Evolutionary conservation across 2,329 filamentous ascomycete genomes (phyloP).

Genomic region (Phialocephala subalpina): DNA sequence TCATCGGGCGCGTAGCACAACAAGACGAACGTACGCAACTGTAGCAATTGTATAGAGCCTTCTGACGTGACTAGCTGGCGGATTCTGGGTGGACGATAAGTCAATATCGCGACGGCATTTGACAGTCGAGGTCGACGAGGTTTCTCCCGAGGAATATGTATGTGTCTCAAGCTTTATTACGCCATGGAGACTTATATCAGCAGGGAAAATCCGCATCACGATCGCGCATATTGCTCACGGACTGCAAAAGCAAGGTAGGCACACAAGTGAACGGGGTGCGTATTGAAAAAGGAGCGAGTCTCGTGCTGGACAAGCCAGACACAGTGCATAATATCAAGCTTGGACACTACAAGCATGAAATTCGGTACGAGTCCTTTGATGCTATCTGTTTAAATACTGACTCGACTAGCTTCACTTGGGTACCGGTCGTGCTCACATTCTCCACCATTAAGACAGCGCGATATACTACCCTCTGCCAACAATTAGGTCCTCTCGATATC

Average conservation of each 20-base stretch:
- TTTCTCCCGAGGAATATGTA: constrained; percentile 73
- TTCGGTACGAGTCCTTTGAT: constrained; percentile 55
- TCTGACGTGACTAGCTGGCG: constrained; percentile 58
- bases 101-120: constrained; percentile 91
- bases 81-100: constrained; percentile 76
- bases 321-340: constrained; percentile 69
- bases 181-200: constrained; percentile 26
- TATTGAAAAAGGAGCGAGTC: constrained; percentile 66
- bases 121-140: constrained; percentile 73
- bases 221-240: constrained; percentile 77
- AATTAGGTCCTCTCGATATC: constrained; percentile 86
- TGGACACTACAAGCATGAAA: constrained; percentile 72
- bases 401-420: constrained; percentile 74
- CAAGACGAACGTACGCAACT: constrained; percentile 64
- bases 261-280: constrained; percentile 79
- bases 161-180: constrained; percentile 38
- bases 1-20: constrained; percentile 76
- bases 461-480: constrained; percentile 65
- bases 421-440: constrained; percentile 82
- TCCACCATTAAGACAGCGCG: constrained; percentile 76
- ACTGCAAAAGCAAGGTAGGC: constrained; percentile 85
- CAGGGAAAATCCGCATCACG: constrained; percentile 48
- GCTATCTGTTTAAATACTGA: constrained; percentile 11
- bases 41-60: constrained; percentile 11
- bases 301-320: constrained; percentile 61